Evolutionary conservation across 768 basidiomycete species (phyloP), one percentile per base, ranked within the genome.

Genomic region (Amanita phalloides): DNA sequence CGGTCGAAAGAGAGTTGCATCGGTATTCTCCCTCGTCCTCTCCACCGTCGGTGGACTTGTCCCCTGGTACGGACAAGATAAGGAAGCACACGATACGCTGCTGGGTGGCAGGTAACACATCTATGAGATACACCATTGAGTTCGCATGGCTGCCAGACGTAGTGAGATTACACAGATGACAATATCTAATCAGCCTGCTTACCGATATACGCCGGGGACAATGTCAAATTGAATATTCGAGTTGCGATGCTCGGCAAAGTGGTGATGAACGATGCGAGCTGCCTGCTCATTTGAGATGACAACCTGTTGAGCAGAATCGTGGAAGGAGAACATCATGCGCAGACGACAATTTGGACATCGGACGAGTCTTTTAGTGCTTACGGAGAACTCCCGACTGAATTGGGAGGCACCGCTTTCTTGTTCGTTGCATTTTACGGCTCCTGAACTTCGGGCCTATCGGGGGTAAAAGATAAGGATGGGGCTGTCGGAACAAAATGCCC

Each of bases 1-100:
- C 66, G 5, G 67, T 57, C 2, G 68, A 56, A 10, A 77, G 67
- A 28, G 68, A 49, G 56, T 74, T 72, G 25, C 68, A 59, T 36
- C 54, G 67, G 57, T 65, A 72, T 17, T 32, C 25, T 37, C 33
- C 9, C 39, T 46, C 6, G 54, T 26, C 43, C 30, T 49, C 32
- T 39, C 36, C 11, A 45, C 46, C 38, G 30, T 46, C 28, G 44
- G 14, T 35, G 32, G 17, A 23, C 41, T 37, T 49, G 11, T 49
- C 38, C 14, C 25, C 26, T 4, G 58, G 55, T 26, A 37, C 49
- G 4, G 66, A 59, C 41, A 70, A 63, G 14, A 62, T 64, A 49
- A 69, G 57, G 52, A 68, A 70, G 42, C 64, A 65, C 49, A 54
- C 30, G 37, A 41, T 44, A 43, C 21, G 45, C 17, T 48, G 30